phyloP scores from a whole-genome alignment of 371 early-diverging fungal species.

The Blakeslea trispora region DNA sequence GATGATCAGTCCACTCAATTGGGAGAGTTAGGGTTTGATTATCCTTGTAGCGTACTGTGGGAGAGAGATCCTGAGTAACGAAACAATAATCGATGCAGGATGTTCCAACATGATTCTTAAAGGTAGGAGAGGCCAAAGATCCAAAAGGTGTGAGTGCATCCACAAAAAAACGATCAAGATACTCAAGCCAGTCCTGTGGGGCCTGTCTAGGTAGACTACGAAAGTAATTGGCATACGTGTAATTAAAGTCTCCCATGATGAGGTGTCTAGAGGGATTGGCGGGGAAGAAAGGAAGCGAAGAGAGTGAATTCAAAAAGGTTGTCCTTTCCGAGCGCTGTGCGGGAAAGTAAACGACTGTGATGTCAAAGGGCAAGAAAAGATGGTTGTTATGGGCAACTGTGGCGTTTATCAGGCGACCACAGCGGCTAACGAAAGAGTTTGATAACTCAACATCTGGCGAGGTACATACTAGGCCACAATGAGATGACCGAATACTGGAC shows the following conservation, averaged over 20 bases:
- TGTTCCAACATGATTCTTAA: no score
- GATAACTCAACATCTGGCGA: conserved; percentile 1
- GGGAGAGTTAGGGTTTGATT: no score
- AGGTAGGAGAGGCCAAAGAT: no score
- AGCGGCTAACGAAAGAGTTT: conserved; percentile 4
- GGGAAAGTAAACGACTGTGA: neutral
- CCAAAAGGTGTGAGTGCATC: no score
- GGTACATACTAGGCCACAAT: conserved; percentile 6
- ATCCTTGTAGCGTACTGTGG: no score
- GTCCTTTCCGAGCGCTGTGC: neutral
- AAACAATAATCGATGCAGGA: no score
- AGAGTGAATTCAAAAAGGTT: neutral
- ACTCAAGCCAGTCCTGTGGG: neutral
- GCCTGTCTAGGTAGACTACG: neutral
- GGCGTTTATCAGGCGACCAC: conserved; percentile 1
- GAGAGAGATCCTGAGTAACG: no score
- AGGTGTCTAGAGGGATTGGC: neutral
- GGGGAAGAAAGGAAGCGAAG: no score
- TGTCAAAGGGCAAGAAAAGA: neutral
- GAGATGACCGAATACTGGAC: neutral
- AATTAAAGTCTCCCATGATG: neutral
- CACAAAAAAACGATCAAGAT: neutral
- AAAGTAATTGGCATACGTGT: neutral
- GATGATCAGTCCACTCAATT: no score
- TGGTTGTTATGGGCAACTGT: neutral